A percentile compares a stretch with the other conserved stretches of the same genome.
These are phyloP conservation scores for Jaminaea rosea DNA, from an alignment of 1,284 basidiomycete genomes.

Conservation along the genomic window DNA sequence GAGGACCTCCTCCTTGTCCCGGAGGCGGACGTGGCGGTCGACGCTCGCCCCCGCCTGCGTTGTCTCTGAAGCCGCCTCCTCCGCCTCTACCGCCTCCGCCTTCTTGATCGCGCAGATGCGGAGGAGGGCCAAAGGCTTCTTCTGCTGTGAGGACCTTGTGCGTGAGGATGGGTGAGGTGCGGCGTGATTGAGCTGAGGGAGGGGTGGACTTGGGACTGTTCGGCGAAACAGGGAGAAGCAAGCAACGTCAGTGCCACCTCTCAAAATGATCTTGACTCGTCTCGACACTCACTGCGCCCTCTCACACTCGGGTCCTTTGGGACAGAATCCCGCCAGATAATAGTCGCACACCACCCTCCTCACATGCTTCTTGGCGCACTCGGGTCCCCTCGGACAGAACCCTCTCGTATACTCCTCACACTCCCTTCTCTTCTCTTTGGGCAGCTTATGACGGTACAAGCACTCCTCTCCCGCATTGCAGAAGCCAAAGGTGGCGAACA, in stretches of 20 bases:
- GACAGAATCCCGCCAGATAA: conserved; percentile 91
- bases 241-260: no score
- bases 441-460: conserved; percentile 93
- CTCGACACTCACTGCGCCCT: conserved; percentile 63
- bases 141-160: conserved; percentile 36
- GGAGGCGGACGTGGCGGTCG: neutral
- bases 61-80: neutral
- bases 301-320: conserved; percentile 79
- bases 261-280: no score
- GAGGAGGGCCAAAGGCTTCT: conserved; percentile 35
- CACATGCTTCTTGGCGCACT: conserved; percentile 85
- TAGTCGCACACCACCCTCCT: conserved; percentile 79
- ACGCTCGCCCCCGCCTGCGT: conserved; percentile 2
- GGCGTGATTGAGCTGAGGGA: conserved; percentile 34
- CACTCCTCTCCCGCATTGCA: conserved; percentile 98
- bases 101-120: conserved; percentile 1
- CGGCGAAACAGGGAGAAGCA: no score
- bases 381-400: conserved; percentile 69
- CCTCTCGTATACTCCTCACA: conserved; percentile 93
- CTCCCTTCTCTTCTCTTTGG: conserved; percentile 65
- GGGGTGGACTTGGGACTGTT: conserved; percentile 38
- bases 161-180: conserved; percentile 37
- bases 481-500: conserved; percentile 96
- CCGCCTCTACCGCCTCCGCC: neutral
- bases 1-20: neutral